Base-by-base conservation (phyloP, 148 eudicot genomes). In the Nepenthes mirabilis region DNA sequence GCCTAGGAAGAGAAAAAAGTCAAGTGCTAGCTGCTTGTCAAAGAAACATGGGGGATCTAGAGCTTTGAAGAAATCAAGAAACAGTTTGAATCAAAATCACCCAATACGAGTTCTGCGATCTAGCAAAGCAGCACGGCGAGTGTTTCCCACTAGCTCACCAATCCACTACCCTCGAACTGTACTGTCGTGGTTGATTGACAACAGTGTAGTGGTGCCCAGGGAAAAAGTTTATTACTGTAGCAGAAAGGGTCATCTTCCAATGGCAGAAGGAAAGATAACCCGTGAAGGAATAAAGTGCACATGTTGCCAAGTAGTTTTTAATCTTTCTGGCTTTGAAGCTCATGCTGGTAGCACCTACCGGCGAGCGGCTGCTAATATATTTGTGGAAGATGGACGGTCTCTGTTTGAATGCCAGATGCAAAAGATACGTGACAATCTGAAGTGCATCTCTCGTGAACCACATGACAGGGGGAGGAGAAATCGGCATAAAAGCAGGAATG, bases 151-250 rank as follows among this genome's bases (percentile, higher is more conserved):
- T 65, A 73, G 74, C 56, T 67, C 74, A 47, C 70, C 81, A 36
- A 63, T 72, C 34, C 80, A 71, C 52, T 65, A 56, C 33, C 82
- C 95, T 68, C 70, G 74, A 63, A 81, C 85, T 35, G 56, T 79
- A 52, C 72, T 94, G 56, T 80, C 99, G 56, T 84, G 89, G 95
- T 75, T 94, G 70, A 82, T 94, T 61, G 93, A 86, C 66, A 86
- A 75, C 57, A 68, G 79, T 45, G 78, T 71, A 67, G 79, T 86
- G 53, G 63, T 77, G 59, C 82, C 84, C 11, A 67, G 91, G 69
- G 68, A 74, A 57, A 94, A 84, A 72, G 86, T 94, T 33, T 66
- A 58, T 49, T 86, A 84, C 61, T 55, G 57, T 48, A 14, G 69
- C 11, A 69, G 62, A 58, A 75, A 63, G 53, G 67, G 69, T 59